Evolutionary conservation across 75 land plant genomes (phyloP).

Genomic region (Picea sitchensis): DNA sequence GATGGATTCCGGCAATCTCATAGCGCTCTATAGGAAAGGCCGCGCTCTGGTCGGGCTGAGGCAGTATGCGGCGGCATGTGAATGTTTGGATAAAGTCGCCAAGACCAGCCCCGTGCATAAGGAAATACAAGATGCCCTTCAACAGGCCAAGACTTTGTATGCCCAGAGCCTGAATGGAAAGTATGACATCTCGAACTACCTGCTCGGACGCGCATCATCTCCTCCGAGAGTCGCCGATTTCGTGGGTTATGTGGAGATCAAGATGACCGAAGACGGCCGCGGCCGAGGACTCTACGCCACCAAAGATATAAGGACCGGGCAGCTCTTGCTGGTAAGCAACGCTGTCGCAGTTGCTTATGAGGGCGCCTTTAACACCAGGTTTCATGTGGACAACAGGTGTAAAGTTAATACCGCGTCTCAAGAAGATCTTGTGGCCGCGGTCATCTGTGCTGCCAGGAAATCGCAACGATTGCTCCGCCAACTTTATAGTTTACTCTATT

Average conservation of each 20-base stretch:
- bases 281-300: not conserved
- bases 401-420: no score
- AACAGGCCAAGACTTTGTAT: constrained; percentile 9
- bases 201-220: not conserved
- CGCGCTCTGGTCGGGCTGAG: no score
- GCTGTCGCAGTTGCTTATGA: no score
- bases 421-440: not conserved
- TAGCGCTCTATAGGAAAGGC: no score
- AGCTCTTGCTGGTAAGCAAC: constrained; percentile 15
- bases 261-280: no score
- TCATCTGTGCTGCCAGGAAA: not conserved
- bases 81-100: not conserved
- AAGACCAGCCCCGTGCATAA: constrained; percentile 3
- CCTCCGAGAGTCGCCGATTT: constrained; percentile 17
- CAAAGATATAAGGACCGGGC: constrained; percentile 14
- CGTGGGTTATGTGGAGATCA: not conserved
- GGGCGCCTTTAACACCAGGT: constrained; percentile 16
- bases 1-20: no score
- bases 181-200: no score
- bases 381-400: constrained; percentile 5
- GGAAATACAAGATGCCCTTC: constrained; percentile 15
- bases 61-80: no score
- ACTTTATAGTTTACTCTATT: no score
- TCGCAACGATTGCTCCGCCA: no score
- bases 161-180: no score